Evolutionary conservation across 2,329 filamentous ascomycete genomes (phyloP).

Genomic region (Aureobasidium sp.): DNA sequence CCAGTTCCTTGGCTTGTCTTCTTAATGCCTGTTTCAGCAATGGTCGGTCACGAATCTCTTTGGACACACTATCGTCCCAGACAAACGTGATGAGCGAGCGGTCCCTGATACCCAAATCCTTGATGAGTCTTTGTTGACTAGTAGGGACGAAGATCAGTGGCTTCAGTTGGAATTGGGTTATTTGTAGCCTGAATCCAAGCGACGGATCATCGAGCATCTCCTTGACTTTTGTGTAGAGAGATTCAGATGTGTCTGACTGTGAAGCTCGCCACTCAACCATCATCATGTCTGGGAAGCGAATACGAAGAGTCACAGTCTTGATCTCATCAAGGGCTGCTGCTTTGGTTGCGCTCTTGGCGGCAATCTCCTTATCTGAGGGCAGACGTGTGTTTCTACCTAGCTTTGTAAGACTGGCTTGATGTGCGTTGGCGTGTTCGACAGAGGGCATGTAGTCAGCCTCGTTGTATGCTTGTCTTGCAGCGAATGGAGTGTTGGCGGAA

Average conservation of each 20-base stretch:
- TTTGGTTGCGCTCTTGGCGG: slow-evolving; percentile 57
- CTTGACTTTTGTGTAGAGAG: slow-evolving; percentile 67
- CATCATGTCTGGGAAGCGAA: slow-evolving; percentile 83
- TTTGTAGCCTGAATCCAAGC: slow-evolving; percentile 64
- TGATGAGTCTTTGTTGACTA: slow-evolving; percentile 51
- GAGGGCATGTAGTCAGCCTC: slow-evolving; percentile 71
- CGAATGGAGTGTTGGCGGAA: slow-evolving; percentile 62
- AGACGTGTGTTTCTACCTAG: slow-evolving; percentile 66
- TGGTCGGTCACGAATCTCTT: slow-evolving; percentile 44
- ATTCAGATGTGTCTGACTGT: slow-evolving; percentile 57
- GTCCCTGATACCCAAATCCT: slow-evolving; percentile 60
- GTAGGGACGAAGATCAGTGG: slow-evolving; percentile 31
- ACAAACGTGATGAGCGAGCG: slow-evolving; percentile 67
- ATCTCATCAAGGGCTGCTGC: slow-evolving; percentile 58
- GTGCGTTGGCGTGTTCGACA: slow-evolving; percentile 65
- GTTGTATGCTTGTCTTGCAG: slow-evolving; percentile 55
- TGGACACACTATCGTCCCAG: slow-evolving; percentile 60
- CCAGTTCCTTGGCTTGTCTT: slow-evolving; percentile 56
- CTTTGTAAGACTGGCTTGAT: slow-evolving; percentile 58
- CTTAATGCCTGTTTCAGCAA: slow-evolving; percentile 54
- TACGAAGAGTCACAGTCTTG: slow-evolving; percentile 62
- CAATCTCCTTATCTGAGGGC: slow-evolving; percentile 73
- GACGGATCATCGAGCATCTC: slow-evolving; percentile 54
- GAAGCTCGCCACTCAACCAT: slow-evolving; percentile 65
- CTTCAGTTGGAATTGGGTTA: slow-evolving; percentile 47